Conservation (phyloP, 768 basidiomycete genomes). For the Phaeotremella fagi region DNA sequence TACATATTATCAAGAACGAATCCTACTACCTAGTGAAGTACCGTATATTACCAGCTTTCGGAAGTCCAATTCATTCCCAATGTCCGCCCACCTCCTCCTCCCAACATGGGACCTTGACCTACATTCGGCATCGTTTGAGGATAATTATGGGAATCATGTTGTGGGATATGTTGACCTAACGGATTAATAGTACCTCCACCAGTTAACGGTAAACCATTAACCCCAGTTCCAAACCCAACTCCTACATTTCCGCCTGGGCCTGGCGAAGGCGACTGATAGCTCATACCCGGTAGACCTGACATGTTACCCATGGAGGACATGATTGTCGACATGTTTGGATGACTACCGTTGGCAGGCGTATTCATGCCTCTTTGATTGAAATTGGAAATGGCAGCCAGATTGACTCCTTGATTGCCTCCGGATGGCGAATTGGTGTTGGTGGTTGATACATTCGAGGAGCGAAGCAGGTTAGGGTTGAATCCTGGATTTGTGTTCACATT, state of each 20-base stretch:
- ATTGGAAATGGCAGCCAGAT: neutral
- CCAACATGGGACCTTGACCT: neutral
- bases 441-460: too few species aligned
- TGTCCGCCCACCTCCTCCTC: neutral
- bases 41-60: too few species aligned
- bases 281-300: conserved; percentile 1
- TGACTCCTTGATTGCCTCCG: neutral
- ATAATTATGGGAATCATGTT: neutral
- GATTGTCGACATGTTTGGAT: neutral
- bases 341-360: neutral
- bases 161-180: neutral
- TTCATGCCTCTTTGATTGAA: neutral
- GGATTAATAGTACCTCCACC: neutral
- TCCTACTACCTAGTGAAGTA: too few species aligned
- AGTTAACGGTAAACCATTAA: neutral
- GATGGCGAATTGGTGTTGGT: too few species aligned
- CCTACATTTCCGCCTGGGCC: neutral
- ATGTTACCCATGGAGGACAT: neutral
- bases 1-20: too few species aligned
- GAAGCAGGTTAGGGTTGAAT: neutral
- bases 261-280: neutral
- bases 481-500: neutral
- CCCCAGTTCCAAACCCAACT: conserved; percentile 2
- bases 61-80: neutral
- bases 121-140: neutral